These are phyloP conservation scores for Salix udensis DNA, from an alignment of 345 rosid species.

Conservation along the genomic window DNA sequence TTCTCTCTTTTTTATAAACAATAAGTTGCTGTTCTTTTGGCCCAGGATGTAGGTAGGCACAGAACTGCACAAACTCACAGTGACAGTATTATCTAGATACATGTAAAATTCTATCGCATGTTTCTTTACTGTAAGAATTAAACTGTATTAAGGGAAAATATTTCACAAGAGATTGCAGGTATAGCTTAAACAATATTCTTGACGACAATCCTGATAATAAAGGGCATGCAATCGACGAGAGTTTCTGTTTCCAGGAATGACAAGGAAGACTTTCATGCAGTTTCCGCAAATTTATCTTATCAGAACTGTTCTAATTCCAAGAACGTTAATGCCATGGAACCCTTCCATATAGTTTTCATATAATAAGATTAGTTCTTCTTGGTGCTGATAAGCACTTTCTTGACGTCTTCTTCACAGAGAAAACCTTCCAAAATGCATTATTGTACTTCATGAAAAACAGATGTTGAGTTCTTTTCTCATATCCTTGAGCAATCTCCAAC, in stretches of 20 bases:
- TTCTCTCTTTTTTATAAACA: background rate
- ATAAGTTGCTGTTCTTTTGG: background rate
- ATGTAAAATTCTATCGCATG: no score
- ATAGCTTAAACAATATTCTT: no score
- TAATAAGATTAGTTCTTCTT: background rate
- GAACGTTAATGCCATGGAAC: background rate
- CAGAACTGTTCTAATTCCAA: background rate
- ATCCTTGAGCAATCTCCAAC: background rate
- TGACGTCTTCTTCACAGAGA: background rate
- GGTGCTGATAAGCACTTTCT: background rate
- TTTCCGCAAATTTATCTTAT: background rate
- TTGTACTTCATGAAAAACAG: slow-evolving; percentile 13
- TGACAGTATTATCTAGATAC: no score
- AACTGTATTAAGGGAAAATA: no score
- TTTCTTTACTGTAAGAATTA: no score
- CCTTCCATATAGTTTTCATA: background rate
- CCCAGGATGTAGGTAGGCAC: background rate
- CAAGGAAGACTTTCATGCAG: background rate
- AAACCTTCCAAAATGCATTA: background rate
- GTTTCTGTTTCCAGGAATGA: background rate
- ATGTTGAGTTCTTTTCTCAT: slow-evolving; percentile 6
- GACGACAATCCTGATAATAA: no score
- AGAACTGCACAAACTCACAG: no score
- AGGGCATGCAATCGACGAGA: background rate
- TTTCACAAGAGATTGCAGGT: no score